These are phyloP conservation scores for Phlyctochytrium planicorne DNA, from an alignment of 192 early-diverging fungal genomes.

Conservation along the genomic window DNA sequence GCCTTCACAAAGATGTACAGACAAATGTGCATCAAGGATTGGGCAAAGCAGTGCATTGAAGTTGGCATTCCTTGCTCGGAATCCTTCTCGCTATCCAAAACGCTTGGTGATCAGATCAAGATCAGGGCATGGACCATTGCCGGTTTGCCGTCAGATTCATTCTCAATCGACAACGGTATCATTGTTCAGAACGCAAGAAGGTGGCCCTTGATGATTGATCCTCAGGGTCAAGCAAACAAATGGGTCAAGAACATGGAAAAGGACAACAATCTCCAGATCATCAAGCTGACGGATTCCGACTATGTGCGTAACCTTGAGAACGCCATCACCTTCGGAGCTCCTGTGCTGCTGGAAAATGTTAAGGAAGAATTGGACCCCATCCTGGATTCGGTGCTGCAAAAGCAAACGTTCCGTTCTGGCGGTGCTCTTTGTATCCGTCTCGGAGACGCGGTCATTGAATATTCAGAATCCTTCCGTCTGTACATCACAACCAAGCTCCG, in stretches of 20 bases:
- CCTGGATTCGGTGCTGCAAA: constrained; percentile 59
- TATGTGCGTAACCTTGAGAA: constrained; percentile 61
- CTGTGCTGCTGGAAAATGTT: constrained; percentile 64
- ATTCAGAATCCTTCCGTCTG: constrained; percentile 53
- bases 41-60: constrained; percentile 39
- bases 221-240: constrained; percentile 63
- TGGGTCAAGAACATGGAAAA: constrained; percentile 72
- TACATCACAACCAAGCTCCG: constrained; percentile 68
- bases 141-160: constrained; percentile 58
- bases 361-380: constrained; percentile 70
- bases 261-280: constrained; percentile 59
- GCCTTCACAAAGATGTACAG: constrained; percentile 62
- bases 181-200: constrained; percentile 57
- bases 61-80: constrained; percentile 55
- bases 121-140: constrained; percentile 65
- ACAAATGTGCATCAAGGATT: constrained; percentile 43
- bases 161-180: constrained; percentile 66
- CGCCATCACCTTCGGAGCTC: constrained; percentile 60
- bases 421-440: constrained; percentile 59
- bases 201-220: constrained; percentile 70
- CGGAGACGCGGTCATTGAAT: constrained; percentile 66
- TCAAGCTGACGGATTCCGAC: constrained; percentile 61
- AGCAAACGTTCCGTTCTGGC: constrained; percentile 63
- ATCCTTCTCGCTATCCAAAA: constrained; percentile 52
- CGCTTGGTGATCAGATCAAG: constrained; percentile 59